Percentiles rank a stretch among this genome's conserved stretches.
Conservation (phyloP, 2,329 filamentous ascomycete genomes). For the Aspergillus pseudoterreus region DNA sequence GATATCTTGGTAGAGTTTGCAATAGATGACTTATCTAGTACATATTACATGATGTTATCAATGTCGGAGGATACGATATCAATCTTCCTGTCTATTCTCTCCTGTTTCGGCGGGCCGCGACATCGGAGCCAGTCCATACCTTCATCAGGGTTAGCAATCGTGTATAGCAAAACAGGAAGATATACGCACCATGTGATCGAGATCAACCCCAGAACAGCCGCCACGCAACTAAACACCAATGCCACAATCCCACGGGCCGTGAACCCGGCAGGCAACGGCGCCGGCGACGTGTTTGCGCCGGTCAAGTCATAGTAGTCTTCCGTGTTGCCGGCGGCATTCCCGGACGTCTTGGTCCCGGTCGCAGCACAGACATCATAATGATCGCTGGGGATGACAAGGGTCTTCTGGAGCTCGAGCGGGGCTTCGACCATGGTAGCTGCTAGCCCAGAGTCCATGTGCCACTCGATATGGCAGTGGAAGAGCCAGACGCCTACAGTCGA, state of each 20-base stretch:
- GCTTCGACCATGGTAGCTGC: conserved; percentile 63
- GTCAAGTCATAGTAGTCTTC: conserved; percentile 59
- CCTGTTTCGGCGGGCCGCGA: not conserved
- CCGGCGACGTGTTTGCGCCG: conserved; percentile 56
- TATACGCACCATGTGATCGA: conserved; percentile 63
- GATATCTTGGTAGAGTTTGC: no score
- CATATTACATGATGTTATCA: conserved; percentile 4
- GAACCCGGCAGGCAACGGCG: conserved; percentile 64
- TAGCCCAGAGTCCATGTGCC: conserved; percentile 68
- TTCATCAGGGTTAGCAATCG: not conserved
- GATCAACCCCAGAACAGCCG: conserved; percentile 64
- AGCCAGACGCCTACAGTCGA: conserved; percentile 52
- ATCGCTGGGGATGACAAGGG: conserved; percentile 58
- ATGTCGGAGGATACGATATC: no score
- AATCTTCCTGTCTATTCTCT: not conserved
- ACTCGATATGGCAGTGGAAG: conserved; percentile 80
- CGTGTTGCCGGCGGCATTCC: conserved; percentile 74
- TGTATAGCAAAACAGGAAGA: not conserved
- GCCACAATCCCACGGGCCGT: conserved; percentile 69
- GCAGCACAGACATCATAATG: conserved; percentile 58
- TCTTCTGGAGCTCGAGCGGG: conserved; percentile 59
- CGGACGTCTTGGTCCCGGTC: conserved; percentile 49
- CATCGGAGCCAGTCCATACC: not conserved
- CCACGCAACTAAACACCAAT: conserved; percentile 66
- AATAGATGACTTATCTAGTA: no score